Base-by-base conservation (phyloP, 2,329 filamentous ascomycete genomes). In the Cladosporium sp. region DNA sequence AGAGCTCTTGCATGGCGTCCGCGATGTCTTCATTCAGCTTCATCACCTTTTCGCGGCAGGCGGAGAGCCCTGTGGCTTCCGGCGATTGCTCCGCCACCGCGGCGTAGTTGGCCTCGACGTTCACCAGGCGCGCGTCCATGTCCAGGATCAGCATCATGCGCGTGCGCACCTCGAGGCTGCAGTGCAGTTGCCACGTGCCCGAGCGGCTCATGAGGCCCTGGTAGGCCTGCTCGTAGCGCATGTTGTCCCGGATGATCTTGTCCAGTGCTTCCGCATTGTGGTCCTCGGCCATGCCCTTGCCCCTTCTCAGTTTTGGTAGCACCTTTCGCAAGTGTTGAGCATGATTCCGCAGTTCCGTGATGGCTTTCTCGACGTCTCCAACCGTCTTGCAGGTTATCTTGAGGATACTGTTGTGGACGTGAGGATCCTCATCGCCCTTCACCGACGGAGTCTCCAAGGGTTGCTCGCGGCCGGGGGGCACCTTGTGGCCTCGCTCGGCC, bases 81-180 rank as follows among this genome's bases (percentile, higher is more conserved):
- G 8, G n/a, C n/a, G n/a, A n/a, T n/a, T n/a, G n/a, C 13, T 50
- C 51, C 13, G 39, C 17, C n/a, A 50, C 34, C 15, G 51, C 51
- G 32, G 40, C 56, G 48, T 53, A 60, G 47, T 60, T 58, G 12
- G 60, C 58, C 53, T 67, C 64, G 22, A 67, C 55, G 37, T 61
- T 60, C 38, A 66, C 47, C 22, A 61, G 51, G 20, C 56, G 49
- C 8, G 59, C 47, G 13, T 29, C 18, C 11, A 55, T 20, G 54
- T 65, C 63, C 12, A 58, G 37, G 17, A 32, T 7, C 7, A 51
- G 6, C 9, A 44, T 37, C 3, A 24, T 20, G 13, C 48, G 48
- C 20, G 37, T 3, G 17, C 19, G 12, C 17, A 12, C 24, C 9
- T 9, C 7, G 2, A 4, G 3, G 18, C 17, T 39, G 3, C 8